Evolutionary conservation across 495 filamentous ascomycete species (phyloP), one percentile per base, ranked within the genome.

Genomic region (Podospora anserina): DNA sequence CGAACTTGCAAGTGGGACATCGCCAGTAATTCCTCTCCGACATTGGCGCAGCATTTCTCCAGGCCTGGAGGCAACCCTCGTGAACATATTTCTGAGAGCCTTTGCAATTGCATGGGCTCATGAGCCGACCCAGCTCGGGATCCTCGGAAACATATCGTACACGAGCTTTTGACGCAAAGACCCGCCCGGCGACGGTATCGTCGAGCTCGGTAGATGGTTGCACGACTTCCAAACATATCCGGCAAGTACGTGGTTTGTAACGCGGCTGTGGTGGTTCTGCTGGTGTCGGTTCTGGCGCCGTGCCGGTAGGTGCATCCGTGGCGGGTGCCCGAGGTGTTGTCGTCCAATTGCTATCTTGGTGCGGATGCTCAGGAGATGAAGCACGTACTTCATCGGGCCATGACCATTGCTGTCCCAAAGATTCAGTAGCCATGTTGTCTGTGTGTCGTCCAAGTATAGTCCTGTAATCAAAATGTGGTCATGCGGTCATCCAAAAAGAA

Each of bases 11-110:
- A 1, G 93, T 97, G 49, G 91, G 91, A 78, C 95, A 99, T 70
- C 91, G 83, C 88, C 89, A 97, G 80, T 86, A 96, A 71, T 92
- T 91, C 61, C 83, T 80, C 63, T 87, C 83, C 70, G 90, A 88
- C 30, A 80, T 73, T 6, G 91, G 90, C 74, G 93, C 88, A 11
- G 90, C 83, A 63, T 89, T 83, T 68, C 95, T 89, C 95, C 95
- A 98, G 34, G 84, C 80, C 75, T 94, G 89, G 20, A 99, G 83
- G 77, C 95, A 99, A n/a, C 88, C 91, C 76, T 97, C 92, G 77
- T 99, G 95, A 44, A 98, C 93, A 82, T 96, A 97, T 79, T 90
- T 90, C 67, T 93, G 91, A 16, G 90, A 91, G 65, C 95, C 95
- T 80, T 91, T 94, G 82, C 95, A 99, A 78, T 89, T 88, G 83